Conservation (phyloP, 2,329 filamentous ascomycete species). For the Zymoseptoria ardabiliae region DNA sequence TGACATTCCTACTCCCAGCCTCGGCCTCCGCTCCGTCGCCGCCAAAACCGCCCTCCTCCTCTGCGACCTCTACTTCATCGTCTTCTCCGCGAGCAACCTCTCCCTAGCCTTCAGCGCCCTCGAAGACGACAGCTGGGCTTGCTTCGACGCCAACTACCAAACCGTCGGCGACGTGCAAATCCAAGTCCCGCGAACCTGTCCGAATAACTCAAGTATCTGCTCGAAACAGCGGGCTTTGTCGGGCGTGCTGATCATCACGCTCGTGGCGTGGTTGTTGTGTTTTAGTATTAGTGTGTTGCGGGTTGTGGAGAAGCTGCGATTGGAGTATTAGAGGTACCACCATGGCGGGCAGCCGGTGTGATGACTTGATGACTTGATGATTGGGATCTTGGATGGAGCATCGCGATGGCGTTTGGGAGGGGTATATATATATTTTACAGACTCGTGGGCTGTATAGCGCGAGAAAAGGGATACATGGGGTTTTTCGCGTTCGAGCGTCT, state of each 20-base stretch:
- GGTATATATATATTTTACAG: neutral
- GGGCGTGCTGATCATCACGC: slow-evolving; percentile 68
- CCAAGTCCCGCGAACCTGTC: slow-evolving; percentile 27
- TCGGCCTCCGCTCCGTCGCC: slow-evolving; percentile 74
- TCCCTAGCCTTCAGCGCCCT: slow-evolving; percentile 82
- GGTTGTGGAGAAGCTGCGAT: slow-evolving; percentile 32
- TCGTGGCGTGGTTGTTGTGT: slow-evolving; percentile 84
- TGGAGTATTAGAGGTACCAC: slow-evolving; percentile 7
- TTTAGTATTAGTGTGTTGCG: slow-evolving; percentile 65
- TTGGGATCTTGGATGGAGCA: neutral
- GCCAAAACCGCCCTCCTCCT: slow-evolving; percentile 86
- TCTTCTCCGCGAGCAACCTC: slow-evolving; percentile 91
- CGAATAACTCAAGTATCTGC: slow-evolving; percentile 45
- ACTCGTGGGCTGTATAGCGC: neutral
- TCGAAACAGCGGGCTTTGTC: slow-evolving; percentile 62
- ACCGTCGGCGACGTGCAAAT: slow-evolving; percentile 10
- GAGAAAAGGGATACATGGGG: neutral
- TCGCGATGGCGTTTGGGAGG: neutral
- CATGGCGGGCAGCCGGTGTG: neutral
- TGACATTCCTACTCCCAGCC: slow-evolving; percentile 22
- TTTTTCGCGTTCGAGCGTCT: too few species aligned
- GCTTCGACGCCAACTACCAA: slow-evolving; percentile 25
- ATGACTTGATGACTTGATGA: neutral
- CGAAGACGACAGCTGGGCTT: slow-evolving; percentile 52
- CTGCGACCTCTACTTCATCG: slow-evolving; percentile 90